phyloP scores from a whole-genome alignment of 371 early-diverging fungal species.

The Apophysomyces variabilis region DNA sequence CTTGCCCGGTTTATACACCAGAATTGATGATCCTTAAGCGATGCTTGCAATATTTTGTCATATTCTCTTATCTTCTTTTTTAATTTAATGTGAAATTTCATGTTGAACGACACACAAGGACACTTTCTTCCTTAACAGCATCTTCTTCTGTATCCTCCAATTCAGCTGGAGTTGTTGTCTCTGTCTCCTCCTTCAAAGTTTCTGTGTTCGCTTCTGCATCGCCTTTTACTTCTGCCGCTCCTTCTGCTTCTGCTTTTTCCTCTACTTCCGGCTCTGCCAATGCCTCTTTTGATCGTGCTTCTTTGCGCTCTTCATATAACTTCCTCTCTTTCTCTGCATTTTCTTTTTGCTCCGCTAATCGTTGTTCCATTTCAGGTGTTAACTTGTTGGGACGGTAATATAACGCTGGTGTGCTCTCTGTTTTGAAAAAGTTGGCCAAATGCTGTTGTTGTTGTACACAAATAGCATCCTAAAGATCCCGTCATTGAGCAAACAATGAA shows the following conservation, averaged over 20 bases:
- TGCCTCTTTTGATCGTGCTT: constrained; percentile 16
- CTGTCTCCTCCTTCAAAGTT: constrained; percentile 9
- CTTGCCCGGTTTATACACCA: background rate
- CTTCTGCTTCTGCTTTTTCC: constrained; percentile 16
- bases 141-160: constrained; percentile 12
- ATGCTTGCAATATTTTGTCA: constrained; percentile 3
- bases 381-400: constrained; percentile 56
- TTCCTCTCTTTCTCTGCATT: constrained; percentile 24
- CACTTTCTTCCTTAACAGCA: constrained; percentile 12
- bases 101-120: background rate
- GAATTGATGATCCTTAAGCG: background rate
- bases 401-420: constrained; percentile 47
- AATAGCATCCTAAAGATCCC: constrained; percentile 25
- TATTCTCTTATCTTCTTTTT: background rate
- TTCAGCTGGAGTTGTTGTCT: constrained; percentile 3
- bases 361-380: constrained; percentile 31
- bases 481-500: constrained; percentile 2
- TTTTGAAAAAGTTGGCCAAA: constrained; percentile 48
- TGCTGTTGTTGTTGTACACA: constrained; percentile 27
- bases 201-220: background rate
- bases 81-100: constrained; percentile 7
- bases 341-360: constrained; percentile 31
- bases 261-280: constrained; percentile 15
- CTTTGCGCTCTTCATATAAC: constrained; percentile 28
- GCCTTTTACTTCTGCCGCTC: constrained; percentile 12